These are phyloP conservation scores for Solanum appendiculatum DNA, from an alignment of 257 asterid species.

Conservation along the genomic window DNA sequence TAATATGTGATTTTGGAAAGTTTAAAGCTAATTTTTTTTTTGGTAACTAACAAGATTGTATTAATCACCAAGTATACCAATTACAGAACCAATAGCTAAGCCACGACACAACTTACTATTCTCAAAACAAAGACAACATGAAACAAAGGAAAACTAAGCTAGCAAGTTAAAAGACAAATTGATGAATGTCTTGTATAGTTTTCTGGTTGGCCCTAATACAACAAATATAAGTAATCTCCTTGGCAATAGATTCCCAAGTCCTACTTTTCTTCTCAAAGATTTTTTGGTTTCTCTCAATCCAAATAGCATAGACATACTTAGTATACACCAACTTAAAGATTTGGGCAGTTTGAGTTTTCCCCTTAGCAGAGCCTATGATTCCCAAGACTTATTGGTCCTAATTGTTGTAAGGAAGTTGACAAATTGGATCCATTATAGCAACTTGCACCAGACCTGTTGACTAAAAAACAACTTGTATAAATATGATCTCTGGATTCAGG, in stretches of 20 bases:
- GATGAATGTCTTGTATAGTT: not conserved
- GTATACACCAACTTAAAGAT: not conserved
- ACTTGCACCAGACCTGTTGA: not conserved
- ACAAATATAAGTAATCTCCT: too few relatives aligned
- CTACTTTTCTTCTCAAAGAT: not conserved
- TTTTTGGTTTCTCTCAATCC: not conserved
- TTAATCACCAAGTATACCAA: not conserved
- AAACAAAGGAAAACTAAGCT: not conserved
- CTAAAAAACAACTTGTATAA: not conserved
- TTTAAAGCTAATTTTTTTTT: too few relatives aligned
- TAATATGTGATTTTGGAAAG: not conserved
- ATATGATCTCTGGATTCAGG: not conserved
- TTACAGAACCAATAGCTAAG: not conserved
- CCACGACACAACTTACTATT: not conserved
- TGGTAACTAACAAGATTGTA: not conserved
- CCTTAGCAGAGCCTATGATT: not conserved
- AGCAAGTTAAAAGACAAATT: not conserved
- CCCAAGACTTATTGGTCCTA: not conserved
- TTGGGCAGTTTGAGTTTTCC: not conserved
- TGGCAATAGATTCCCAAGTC: not conserved
- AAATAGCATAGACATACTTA: too few relatives aligned
- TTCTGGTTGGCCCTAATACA: not conserved
- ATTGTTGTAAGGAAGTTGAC: not conserved
- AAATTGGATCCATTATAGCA: not conserved
- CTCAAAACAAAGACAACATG: not conserved